Base-by-base conservation (phyloP, 768 basidiomycete genomes). In the Chalciporus sphaerocephalus region DNA sequence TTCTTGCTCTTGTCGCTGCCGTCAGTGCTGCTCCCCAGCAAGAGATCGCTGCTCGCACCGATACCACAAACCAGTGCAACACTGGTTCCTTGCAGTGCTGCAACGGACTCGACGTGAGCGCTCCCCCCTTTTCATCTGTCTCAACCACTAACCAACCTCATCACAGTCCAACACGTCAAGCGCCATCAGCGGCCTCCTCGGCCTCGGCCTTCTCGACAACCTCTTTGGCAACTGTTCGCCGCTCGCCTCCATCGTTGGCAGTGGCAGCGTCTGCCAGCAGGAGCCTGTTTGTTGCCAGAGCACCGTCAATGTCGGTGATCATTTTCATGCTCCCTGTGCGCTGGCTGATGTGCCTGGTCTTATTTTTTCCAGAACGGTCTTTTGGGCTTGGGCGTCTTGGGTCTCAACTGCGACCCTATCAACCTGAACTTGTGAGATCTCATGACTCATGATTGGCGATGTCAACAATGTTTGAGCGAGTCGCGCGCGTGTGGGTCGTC, bases 331-430 rank as follows among this genome's bases (percentile, higher is more conserved):
- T 17, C 8, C 27, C 11, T 24, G 5, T 0, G 35, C 20, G 18
- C 5, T 10, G 10, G 20, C 30, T n/a, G 16, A 16, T 18, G 21
- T 12, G 5, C 2, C 16, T 20, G 3, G n/a, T n/a, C n/a, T n/a
- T n/a, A n/a, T 16, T 32, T 46, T 11, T 47, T 35, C n/a, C 39
- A 57, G 56, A 16, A 6, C 22, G 34, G 37, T 11, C 0, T 48
- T 6, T 0, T 57, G 39, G 38, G 40, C 33, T 0, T 52, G 0
- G 21, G 13, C 33, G n/a, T n/a, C n/a, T n/a, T n/a, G n/a, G n/a
- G n/a, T n/a, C n/a, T n/a, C n/a, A n/a, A n/a, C n/a, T 58, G 57
- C 41, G 42, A 5, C 6, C 46, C 57, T 10, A 1, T 60, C 41
- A n/a, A 44, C 36, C 0, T 50, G 28, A 4, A 10, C 40, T 2